Evolutionary conservation across 2,329 filamentous ascomycete species (phyloP), one percentile per base, ranked within the genome.

Genomic region (Aureobasidium zeae): DNA sequence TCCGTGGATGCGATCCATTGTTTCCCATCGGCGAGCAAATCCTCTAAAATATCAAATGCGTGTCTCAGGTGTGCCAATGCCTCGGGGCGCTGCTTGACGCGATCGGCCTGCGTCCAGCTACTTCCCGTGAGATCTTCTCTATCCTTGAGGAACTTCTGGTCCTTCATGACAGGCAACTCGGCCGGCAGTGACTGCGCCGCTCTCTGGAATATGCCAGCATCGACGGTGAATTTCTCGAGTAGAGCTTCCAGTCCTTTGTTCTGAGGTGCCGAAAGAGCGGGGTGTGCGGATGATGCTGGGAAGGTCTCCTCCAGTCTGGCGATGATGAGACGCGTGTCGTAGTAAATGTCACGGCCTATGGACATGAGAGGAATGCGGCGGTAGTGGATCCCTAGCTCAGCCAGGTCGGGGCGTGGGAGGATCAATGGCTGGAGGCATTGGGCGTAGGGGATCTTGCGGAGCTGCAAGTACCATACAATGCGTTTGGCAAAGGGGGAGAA

Each of bases 361-460:
- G 76, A 64, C 38, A 86, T 61, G 38, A 86, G 55, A 1, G 82
- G 82, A 45, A 85, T 84, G 46, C 82, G 79, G 3, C 81, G 73
- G 62, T 87, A 81, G 5, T 67, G 64, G 44, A 85, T 68, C 19
- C 77, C 79, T 11, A 86, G 68, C 1, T 66, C 63, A 13, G 65
- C 60, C 11, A 85, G 56, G 56, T 83, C 79, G 1, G 79, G 79
- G 19, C 81, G 76, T 5, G 82, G 82, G 56, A 85, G 66, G 24
- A 73, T 70, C 2, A 68, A 63, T 0, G 81, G 79, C 76, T 86
- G 81, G 37, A 83, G 77, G 53, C 80, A 84, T 76, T 84, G 72
- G 37, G 68, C 70, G 54, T 80, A 83, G 0, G 73, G 69, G 33
- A 86, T 81, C 19, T 71, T 71, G 30, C 81, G 73, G 3, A 86